A percentile compares a stretch with the other conserved stretches of the same genome.
Conservation (phyloP, 2,329 filamentous ascomycete genomes). For the Arthrobotrys musiformis region DNA sequence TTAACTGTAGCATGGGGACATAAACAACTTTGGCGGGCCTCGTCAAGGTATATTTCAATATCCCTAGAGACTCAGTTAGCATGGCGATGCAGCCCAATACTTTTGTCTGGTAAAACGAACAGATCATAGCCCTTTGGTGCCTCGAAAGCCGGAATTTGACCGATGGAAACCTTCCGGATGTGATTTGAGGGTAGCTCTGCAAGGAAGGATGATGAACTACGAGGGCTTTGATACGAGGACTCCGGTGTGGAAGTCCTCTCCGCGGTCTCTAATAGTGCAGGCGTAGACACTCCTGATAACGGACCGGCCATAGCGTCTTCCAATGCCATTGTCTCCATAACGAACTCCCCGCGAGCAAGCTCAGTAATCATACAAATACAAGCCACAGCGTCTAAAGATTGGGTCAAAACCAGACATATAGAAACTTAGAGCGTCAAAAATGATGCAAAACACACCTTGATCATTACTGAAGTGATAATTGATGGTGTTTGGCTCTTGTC, state of each 20-base stretch:
- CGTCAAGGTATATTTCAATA: conserved; percentile 45
- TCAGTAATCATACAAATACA: conserved; percentile 52
- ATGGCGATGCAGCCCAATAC: not conserved
- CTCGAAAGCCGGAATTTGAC: conserved; percentile 11
- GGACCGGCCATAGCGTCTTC: conserved; percentile 34
- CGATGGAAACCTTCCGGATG: conserved; percentile 29
- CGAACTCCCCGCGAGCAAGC: conserved; percentile 36
- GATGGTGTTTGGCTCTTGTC: conserved; percentile 51
- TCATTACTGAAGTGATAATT: conserved; percentile 42
- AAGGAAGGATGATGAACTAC: conserved; percentile 26
- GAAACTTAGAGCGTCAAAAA: no score
- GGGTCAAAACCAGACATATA: no score
- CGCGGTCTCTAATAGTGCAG: conserved; percentile 13
- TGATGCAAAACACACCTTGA: conserved; percentile 18
- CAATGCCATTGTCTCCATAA: conserved; percentile 49
- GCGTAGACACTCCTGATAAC: conserved; percentile 18
- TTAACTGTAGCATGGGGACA: conserved; percentile 51
- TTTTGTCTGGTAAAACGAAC: not conserved
- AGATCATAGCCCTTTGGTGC: conserved; percentile 45
- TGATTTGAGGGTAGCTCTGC: conserved; percentile 45
- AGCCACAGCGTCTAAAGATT: conserved; percentile 37
- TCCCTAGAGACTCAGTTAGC: conserved; percentile 15
- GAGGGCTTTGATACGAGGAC: conserved; percentile 18
- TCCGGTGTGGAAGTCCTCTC: conserved; percentile 16
- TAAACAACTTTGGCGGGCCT: conserved; percentile 24